Evolutionary conservation across 768 basidiomycete species (phyloP).

Genomic region (Lactarius trivialis): DNA sequence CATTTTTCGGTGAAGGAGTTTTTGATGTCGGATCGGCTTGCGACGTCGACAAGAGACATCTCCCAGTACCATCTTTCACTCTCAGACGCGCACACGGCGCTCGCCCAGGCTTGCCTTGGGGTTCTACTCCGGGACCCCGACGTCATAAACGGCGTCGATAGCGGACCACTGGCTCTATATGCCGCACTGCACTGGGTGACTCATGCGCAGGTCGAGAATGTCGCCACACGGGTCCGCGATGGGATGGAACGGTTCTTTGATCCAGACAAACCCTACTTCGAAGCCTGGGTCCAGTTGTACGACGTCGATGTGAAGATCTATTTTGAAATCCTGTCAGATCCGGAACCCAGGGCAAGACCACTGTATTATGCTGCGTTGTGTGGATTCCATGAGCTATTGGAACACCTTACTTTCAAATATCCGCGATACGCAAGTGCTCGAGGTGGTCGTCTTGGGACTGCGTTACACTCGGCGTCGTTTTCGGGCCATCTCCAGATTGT

Average conservation of each 20-base stretch:
- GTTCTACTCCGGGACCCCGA: background rate
- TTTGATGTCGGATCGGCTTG: background rate
- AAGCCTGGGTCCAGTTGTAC: background rate
- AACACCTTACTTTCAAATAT: background rate
- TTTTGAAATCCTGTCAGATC: too few species aligned
- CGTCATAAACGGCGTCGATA: background rate
- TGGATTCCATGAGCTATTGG: background rate
- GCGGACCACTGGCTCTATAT: background rate
- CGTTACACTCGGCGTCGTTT: background rate
- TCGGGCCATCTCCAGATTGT: background rate
- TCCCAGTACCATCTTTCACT: background rate
- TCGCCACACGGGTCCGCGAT: background rate
- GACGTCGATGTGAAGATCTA: background rate
- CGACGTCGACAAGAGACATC: background rate
- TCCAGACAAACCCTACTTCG: background rate
- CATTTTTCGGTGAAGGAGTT: background rate
- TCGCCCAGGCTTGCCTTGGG: background rate
- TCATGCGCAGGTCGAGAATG: background rate
- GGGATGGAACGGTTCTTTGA: background rate
- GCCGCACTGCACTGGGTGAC: background rate
- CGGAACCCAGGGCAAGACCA: background rate
- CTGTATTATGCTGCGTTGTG: background rate
- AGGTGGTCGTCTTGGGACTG: background rate
- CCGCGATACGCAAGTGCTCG: background rate
- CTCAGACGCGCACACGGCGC: background rate